These are phyloP conservation scores for Leccinum obscurum DNA, from an alignment of 768 basidiomycete genomes.

Conservation along the genomic window DNA sequence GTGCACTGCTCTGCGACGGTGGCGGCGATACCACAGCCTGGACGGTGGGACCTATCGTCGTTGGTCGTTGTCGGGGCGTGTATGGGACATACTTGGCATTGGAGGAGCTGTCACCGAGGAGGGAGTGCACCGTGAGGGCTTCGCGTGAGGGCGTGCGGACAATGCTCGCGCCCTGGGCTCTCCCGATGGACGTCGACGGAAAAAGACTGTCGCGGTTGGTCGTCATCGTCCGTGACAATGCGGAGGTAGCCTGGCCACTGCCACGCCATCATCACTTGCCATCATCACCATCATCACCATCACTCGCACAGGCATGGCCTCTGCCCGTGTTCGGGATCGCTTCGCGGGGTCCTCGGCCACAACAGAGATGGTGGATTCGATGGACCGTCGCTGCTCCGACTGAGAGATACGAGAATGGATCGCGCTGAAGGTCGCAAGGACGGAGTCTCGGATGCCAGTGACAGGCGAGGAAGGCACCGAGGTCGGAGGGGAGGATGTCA, in stretches of 20 bases:
- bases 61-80: constrained; percentile 67
- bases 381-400: constrained; percentile 67
- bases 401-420: constrained; percentile 51
- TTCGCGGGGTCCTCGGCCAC: constrained; percentile 45
- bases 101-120: constrained; percentile 43
- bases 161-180: constrained; percentile 44
- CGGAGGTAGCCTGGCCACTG: neutral
- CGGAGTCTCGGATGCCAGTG: constrained; percentile 53
- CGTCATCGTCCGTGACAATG: constrained; percentile 30
- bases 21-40: constrained; percentile 29
- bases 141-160: constrained; percentile 52
- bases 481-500: constrained; percentile 47
- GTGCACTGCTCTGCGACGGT: constrained; percentile 55
- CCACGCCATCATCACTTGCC: neutral
- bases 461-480: constrained; percentile 34
- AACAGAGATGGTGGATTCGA: constrained; percentile 69
- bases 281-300: neutral
- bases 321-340: constrained; percentile 47
- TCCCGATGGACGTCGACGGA: constrained; percentile 57
- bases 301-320: constrained; percentile 6
- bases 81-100: constrained; percentile 67
- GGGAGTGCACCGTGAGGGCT: constrained; percentile 59
- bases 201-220: constrained; percentile 39
- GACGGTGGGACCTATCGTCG: constrained; percentile 45
- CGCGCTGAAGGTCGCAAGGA: constrained; percentile 42